A percentile compares a stretch with the other conserved stretches of the same genome.
Conservation (phyloP, 768 basidiomycete genomes). For the Mycena polygramma region DNA sequence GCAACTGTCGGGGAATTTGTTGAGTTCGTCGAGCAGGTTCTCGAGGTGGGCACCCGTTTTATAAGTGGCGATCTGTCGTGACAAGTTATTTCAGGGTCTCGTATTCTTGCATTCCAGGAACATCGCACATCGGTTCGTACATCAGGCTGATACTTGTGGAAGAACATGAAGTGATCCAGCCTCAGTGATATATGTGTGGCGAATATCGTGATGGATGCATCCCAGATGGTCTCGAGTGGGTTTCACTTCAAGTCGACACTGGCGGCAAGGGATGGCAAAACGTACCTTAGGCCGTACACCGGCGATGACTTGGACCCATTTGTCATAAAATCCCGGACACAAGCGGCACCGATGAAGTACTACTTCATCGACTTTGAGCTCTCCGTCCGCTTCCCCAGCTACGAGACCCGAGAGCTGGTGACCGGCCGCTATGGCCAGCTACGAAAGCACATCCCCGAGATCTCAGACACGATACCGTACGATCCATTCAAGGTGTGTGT, state of each 20-base stretch:
- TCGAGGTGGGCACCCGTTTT: neutral
- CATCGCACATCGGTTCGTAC: constrained; percentile 17
- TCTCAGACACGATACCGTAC: constrained; percentile 7
- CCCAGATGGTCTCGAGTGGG: constrained; percentile 8
- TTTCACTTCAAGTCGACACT: neutral
- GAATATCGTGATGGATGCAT: constrained; percentile 15
- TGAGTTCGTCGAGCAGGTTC: constrained; percentile 11
- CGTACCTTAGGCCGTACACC: neutral
- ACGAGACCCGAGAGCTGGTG: neutral
- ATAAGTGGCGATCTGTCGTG: neutral
- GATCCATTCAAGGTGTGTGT: constrained; percentile 16
- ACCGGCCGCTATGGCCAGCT: neutral
- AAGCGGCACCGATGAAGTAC: constrained; percentile 18
- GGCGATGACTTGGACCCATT: neutral
- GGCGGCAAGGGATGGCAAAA: neutral
- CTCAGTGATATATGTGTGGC: constrained; percentile 9
- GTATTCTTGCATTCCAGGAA: constrained; percentile 17
- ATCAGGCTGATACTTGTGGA: neutral
- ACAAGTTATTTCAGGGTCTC: neutral
- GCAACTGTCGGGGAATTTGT: neutral
- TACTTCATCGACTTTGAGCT: constrained; percentile 18
- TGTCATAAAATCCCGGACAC: neutral
- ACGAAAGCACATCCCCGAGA: constrained; percentile 5
- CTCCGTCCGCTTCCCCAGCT: constrained; percentile 13
- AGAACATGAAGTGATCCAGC: too few species aligned